Conservation (phyloP, 495 filamentous ascomycete genomes). For the Xylaria palmicola region DNA sequence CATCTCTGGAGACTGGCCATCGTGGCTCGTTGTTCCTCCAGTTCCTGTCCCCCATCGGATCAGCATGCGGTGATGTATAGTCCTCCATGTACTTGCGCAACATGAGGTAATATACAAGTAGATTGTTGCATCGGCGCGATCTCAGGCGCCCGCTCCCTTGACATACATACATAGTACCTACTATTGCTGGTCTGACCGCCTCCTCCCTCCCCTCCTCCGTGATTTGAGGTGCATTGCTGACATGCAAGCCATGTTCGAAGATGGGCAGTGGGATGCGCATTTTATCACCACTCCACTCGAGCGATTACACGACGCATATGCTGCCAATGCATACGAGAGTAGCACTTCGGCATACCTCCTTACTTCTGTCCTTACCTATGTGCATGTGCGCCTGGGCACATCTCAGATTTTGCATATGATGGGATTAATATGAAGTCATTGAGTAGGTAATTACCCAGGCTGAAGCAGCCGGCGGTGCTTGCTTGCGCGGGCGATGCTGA, state of each 20-base stretch:
- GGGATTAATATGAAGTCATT: neutral
- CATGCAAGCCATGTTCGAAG: slow-evolving; percentile 13
- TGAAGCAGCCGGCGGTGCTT: too few relatives aligned
- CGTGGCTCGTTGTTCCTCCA: neutral
- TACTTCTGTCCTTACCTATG: neutral
- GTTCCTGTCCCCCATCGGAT: neutral
- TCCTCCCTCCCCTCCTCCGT: slow-evolving; percentile 3
- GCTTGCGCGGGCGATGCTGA: neutral
- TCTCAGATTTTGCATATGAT: neutral
- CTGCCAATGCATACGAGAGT: neutral
- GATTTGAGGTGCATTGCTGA: slow-evolving; percentile 13
- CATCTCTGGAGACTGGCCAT: neutral
- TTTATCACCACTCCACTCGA: neutral
- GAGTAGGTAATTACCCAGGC: too few relatives aligned
- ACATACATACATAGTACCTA: too few relatives aligned
- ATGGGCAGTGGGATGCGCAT: slow-evolving; percentile 10
- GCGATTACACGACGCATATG: neutral
- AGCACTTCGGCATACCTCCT: neutral
- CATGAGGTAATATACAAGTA: slow-evolving; percentile 9
- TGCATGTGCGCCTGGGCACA: neutral
- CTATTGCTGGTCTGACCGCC: slow-evolving; percentile 5
- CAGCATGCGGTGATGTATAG: slow-evolving; percentile 4
- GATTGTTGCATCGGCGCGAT: neutral
- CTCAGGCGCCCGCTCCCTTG: neutral
- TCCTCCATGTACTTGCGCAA: neutral